These are phyloP conservation scores for Aspergillus nomiae DNA, from an alignment of 2,329 filamentous ascomycete species.

Conservation along the genomic window DNA sequence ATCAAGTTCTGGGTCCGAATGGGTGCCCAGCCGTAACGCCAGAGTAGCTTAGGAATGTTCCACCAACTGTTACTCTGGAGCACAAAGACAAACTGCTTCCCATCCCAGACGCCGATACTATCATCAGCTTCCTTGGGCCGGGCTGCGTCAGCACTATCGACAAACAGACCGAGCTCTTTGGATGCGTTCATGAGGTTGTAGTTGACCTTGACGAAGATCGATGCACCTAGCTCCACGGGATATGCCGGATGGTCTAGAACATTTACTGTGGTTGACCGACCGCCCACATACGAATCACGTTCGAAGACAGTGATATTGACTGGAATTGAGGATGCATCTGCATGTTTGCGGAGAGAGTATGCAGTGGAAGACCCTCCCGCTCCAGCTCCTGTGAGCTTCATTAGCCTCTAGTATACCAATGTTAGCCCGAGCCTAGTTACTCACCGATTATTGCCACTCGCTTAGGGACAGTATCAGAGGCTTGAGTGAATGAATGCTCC, in stretches of 20 bases:
- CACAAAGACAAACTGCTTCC: conserved; percentile 70
- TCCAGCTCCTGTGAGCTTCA: conserved; percentile 70
- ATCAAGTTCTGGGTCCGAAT: conserved; percentile 73
- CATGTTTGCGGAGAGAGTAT: conserved; percentile 76
- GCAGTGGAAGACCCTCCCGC: conserved; percentile 85
- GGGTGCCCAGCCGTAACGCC: conserved; percentile 82
- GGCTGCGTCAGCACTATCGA: conserved; percentile 51
- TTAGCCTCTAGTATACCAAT: conserved; percentile 8
- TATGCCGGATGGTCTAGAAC: conserved; percentile 67
- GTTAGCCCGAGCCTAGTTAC: conserved; percentile 4
- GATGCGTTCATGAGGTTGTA: conserved; percentile 76
- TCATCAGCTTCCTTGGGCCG: conserved; percentile 49
- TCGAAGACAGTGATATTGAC: conserved; percentile 89
- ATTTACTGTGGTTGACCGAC: conserved; percentile 82
- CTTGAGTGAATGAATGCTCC: conserved; percentile 24
- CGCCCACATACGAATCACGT: conserved; percentile 73
- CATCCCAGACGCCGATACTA: conserved; percentile 81
- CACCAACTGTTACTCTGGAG: conserved; percentile 71
- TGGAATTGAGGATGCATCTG: conserved; percentile 58
- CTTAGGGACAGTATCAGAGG: conserved; percentile 24
- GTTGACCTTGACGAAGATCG: conserved; percentile 87
- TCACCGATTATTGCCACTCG: conserved; percentile 41
- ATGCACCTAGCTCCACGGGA: conserved; percentile 84
- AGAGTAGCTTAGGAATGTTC: conserved; percentile 76
- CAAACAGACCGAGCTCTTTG: conserved; percentile 67